Conservation (phyloP, 2,329 filamentous ascomycete genomes). For the Arthrobotrys sphaeroides region DNA sequence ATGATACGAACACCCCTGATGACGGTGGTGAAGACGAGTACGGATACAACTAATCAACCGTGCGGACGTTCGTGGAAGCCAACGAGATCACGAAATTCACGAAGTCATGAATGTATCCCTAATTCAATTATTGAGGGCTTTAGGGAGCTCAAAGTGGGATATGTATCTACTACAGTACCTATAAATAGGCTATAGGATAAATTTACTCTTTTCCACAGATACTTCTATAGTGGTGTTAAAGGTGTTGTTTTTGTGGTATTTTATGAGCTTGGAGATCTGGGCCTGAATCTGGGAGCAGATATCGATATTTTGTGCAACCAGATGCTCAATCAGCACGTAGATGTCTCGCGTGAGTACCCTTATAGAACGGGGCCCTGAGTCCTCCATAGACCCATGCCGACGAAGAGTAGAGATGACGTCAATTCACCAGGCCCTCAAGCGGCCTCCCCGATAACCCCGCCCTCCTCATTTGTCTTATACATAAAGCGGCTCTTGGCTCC, state of each 20-base stretch:
- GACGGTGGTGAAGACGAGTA: background rate
- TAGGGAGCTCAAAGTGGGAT: background rate
- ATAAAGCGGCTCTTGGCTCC: conserved; percentile 39
- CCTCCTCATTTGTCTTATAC: conserved; percentile 32
- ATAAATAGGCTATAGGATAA: background rate
- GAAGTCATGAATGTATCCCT: background rate
- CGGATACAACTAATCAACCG: background rate
- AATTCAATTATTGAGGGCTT: background rate
- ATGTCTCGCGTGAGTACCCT: too few species aligned
- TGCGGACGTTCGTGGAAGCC: background rate
- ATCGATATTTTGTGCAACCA: too few species aligned
- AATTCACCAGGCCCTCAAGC: background rate
- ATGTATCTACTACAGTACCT: background rate
- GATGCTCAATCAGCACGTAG: too few species aligned
- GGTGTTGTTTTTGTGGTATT: conserved; percentile 3
- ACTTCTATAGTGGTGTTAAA: background rate
- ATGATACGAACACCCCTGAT: background rate
- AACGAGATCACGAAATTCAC: background rate
- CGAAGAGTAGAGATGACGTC: too few species aligned
- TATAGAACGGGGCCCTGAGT: too few species aligned
- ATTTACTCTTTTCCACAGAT: background rate
- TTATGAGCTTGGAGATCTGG: background rate
- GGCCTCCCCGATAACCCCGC: conserved; percentile 18
- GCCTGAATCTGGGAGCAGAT: too few species aligned
- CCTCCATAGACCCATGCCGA: too few species aligned